Conservation (phyloP, 139 green algal genomes). For the Micromonas commoda region DNA sequence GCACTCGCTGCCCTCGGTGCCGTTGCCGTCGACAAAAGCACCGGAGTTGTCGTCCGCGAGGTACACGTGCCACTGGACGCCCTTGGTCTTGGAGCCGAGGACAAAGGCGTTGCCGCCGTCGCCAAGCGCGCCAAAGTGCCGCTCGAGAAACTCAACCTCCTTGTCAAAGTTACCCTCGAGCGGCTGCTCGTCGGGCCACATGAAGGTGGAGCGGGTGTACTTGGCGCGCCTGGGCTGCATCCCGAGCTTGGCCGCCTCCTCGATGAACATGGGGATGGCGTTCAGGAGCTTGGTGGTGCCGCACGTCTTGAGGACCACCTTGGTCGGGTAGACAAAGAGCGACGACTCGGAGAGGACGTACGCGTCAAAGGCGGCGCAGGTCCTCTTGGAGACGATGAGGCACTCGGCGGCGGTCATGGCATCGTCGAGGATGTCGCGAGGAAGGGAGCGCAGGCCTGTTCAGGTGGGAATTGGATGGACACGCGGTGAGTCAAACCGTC, state of each 20-base stretch:
- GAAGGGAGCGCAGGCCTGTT: conserved; percentile 30
- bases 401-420: conserved; percentile 65
- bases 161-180: conserved; percentile 64
- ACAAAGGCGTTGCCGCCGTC: conserved; percentile 63
- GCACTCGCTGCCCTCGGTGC: no score
- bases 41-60: background rate
- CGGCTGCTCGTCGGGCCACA: conserved; percentile 85
- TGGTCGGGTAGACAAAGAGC: conserved; percentile 90
- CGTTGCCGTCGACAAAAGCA: no score
- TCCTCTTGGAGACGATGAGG: conserved; percentile 80
- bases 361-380: conserved; percentile 76
- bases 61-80: conserved; percentile 28
- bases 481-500: background rate
- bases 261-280: conserved; percentile 66
- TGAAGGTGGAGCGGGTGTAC: conserved; percentile 85
- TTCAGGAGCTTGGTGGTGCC: conserved; percentile 87
- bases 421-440: conserved; percentile 34
- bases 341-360: conserved; percentile 95
- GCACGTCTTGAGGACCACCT: conserved; percentile 96
- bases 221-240: conserved; percentile 59
- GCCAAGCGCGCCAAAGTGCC: conserved; percentile 63
- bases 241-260: conserved; percentile 54
- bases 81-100: conserved; percentile 39
- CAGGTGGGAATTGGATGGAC: background rate
- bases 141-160: conserved; percentile 66